Evolutionary conservation across 1,139 yeast species (phyloP), one percentile per base, ranked within the genome.

Genomic region (Lodderomyces pseudojiufengensis): DNA sequence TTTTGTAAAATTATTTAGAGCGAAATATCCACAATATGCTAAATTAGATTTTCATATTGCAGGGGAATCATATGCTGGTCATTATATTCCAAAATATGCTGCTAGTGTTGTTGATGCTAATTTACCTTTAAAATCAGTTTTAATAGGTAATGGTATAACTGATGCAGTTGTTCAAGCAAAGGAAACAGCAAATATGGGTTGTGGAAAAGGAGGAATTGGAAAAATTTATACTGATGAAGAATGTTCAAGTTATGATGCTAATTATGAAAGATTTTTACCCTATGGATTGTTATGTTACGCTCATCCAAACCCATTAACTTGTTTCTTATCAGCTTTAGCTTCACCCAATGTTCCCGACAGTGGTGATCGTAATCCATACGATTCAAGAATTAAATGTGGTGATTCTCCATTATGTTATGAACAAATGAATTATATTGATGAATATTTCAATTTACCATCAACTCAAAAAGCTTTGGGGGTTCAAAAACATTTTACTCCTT

Each of bases 1-100:
- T 2, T 86, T 88, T 63, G 70, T 88, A 58, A 79, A 82, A 51
- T 70, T 87, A 54, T 88, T 88, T 68, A 87, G 84, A 73, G 73
- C 81, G 60, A 83, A 82, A 56, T 87, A 85, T 73, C 92, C 95
- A 29, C 77, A 86, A 61, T 84, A 82, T 64, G 59, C 70, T 33
- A 59, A 72, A 26, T 79, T 77, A 37, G 46, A 47, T 24, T 86
- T 88, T 79, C 96, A 87, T 62, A 85, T 88, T 59, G 90, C 96
- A 24, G 96, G 96, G 48, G 96, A 88, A 63, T 84, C 95, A 5
- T 88, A 88, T 54, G 96, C 95, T 34, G 97, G 96, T 42, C 96
- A 87, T 59, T 88, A 88, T 62, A 85, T 88, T 47, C 96, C 96
- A 11, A 88, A 77, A 7, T 83, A 87, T 58, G 95, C 95, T n/a